phyloP scores from a whole-genome alignment of 352 stramenopile genomes.

The Pythium monospermum region DNA sequence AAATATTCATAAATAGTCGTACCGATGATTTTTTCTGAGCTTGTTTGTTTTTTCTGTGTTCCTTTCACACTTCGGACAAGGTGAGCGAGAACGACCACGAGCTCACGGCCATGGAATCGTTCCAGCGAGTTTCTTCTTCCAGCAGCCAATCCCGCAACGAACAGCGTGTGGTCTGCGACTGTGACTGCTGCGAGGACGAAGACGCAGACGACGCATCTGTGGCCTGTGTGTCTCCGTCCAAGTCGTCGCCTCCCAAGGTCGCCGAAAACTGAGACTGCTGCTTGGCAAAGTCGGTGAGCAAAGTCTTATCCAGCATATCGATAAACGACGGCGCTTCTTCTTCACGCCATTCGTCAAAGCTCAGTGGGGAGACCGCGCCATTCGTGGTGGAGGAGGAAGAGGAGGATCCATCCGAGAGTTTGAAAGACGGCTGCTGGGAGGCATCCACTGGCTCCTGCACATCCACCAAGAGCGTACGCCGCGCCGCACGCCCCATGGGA shows the following conservation, averaged over 20 bases:
- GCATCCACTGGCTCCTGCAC: neutral
- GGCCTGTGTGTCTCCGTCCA: neutral
- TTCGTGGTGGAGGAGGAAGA: no score
- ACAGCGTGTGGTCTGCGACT: conserved; percentile 25
- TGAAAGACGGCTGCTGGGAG: conserved; percentile 9
- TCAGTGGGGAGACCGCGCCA: conserved; percentile 40
- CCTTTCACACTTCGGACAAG: conserved; percentile 31
- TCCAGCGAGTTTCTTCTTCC: conserved; percentile 54
- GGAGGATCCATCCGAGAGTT: conserved; percentile 1
- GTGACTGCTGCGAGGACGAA: conserved; percentile 4
- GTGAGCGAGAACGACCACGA: conserved; percentile 57
- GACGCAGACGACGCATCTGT: neutral
- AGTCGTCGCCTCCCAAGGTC: conserved; percentile 16
- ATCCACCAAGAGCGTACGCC: conserved; percentile 3
- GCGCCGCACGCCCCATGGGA: neutral
- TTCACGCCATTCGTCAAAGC: conserved; percentile 62
- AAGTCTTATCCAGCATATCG: conserved; percentile 40
- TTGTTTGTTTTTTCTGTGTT: no score
- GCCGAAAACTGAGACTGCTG: conserved; percentile 23
- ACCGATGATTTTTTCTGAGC: no score
- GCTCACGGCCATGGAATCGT: conserved; percentile 38
- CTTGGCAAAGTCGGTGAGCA: conserved; percentile 42
- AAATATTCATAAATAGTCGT: no score
- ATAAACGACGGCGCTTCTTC: conserved; percentile 25
- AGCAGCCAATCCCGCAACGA: conserved; percentile 54